Base-by-base conservation (phyloP, 345 rosid species). In the Eucalyptus dawsonii region DNA sequence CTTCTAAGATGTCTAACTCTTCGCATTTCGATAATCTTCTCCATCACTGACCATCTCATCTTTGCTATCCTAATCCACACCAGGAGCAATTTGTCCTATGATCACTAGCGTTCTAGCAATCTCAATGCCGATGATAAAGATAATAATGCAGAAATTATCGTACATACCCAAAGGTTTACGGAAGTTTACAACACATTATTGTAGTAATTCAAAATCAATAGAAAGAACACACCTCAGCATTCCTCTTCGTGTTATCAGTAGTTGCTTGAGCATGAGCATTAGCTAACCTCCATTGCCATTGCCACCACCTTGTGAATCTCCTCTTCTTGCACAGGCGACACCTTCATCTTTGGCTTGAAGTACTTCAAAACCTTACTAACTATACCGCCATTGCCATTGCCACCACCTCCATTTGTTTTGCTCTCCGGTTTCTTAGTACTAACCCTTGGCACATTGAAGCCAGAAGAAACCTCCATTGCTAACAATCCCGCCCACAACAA, bases 251-350 rank as follows among this genome's bases (percentile, higher is more conserved):
- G 24, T 93, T 90, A 40, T 91, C 90, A 93, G 87, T 90, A 42
- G 94, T 53, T 65, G 95, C 93, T 54, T 92, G 95, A 40, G 94
- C 93, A 89, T 86, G 93, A 88, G 96, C 96, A 89, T 94, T 96
- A 9, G 92, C 93, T 90, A 95, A 94, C 89, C 97, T 94, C 94
- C 95, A 94, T 50, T 42, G 44, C n/a, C n/a, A n/a, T n/a, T n/a
- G n/a, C n/a, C n/a, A n/a, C n/a, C n/a, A n/a, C n/a, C 44, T 42
- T 42, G 44, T 42, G 44, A 42, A 42, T 42, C 44, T 42, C 44
- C 44, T 42, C 44, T 42, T 42, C 44, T 42, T 42, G 44, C 44
- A 42, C 8, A 42, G 44, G 44, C 2, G 8, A 42, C 44, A 42
- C 44, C 44, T 42, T 42, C 44, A 6, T 42, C 44, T 42, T 42